These are phyloP conservation scores for Bipolaris oryzae DNA, from an alignment of 2,329 filamentous ascomycete species.

Conservation along the genomic window DNA sequence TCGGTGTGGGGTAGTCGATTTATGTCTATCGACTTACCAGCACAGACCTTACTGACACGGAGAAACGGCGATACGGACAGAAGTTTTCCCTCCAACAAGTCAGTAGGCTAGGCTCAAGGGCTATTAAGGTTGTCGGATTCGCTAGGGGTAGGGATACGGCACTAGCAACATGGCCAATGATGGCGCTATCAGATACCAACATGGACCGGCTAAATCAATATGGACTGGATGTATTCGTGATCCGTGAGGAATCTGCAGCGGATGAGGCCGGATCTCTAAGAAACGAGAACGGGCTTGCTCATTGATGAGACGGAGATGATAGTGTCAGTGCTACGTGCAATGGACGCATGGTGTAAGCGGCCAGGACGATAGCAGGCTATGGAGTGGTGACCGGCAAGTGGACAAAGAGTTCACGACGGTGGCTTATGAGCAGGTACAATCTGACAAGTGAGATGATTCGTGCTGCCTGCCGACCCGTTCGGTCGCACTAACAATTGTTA, in stretches of 20 bases:
- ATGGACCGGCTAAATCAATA: constrained; percentile 15
- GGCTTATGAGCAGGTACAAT: not conserved
- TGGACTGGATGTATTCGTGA: not conserved
- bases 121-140: not conserved
- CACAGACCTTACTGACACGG: constrained; percentile 1
- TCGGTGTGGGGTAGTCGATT: constrained; percentile 6
- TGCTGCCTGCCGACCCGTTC: not conserved
- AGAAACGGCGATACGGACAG: constrained; percentile 5
- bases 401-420: not conserved
- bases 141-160: not conserved
- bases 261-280: not conserved
- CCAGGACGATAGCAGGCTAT: not conserved
- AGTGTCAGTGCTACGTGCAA: not conserved
- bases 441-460: not conserved
- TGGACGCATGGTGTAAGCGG: not conserved
- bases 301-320: not conserved
- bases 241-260: not conserved
- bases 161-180: constrained; percentile 2
- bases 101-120: not conserved
- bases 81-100: constrained; percentile 12
- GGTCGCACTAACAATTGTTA: not conserved
- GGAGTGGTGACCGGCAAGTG: not conserved
- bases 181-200: not conserved
- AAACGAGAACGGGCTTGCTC: not conserved
- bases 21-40: constrained; percentile 8